phyloP scores from a whole-genome alignment of 257 asterid genomes.

The Salvia hispanica region DNA sequence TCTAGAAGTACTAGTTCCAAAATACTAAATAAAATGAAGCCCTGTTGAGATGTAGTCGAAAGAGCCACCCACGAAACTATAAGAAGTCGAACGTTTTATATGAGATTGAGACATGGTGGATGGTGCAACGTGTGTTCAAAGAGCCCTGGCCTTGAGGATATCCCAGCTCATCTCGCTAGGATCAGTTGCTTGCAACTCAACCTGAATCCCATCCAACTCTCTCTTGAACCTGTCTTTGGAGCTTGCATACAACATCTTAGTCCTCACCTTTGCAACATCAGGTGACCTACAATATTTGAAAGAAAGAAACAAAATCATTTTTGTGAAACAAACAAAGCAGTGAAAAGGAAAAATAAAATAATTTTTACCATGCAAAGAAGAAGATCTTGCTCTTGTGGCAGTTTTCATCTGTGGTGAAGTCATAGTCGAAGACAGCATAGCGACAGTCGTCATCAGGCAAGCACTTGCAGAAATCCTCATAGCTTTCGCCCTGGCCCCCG shows the following conservation, averaged over 20 bases:
- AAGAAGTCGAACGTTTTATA: not conserved
- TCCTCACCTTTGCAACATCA: slow-evolving; percentile 59
- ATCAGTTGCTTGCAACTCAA: slow-evolving; percentile 75
- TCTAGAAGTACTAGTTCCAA: slow-evolving; percentile 1
- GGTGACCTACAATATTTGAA: slow-evolving; percentile 51
- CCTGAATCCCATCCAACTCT: slow-evolving; percentile 70
- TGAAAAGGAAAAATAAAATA: not conserved
- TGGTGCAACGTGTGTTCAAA: slow-evolving; percentile 25
- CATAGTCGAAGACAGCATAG: slow-evolving; percentile 64
- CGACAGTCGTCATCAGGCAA: slow-evolving; percentile 65
- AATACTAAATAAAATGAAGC: slow-evolving; percentile 14
- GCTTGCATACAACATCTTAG: slow-evolving; percentile 79
- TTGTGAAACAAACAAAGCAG: too few species aligned
- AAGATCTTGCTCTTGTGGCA: slow-evolving; percentile 75
- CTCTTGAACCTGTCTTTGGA: slow-evolving; percentile 73
- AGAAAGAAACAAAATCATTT: too few species aligned
- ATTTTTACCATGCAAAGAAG: slow-evolving; percentile 53
- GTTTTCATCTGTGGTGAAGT: slow-evolving; percentile 68
- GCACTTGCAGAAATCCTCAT: slow-evolving; percentile 52
- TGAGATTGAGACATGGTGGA: not conserved
- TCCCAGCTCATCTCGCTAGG: slow-evolving; percentile 84
- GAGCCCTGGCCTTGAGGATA: slow-evolving; percentile 56
- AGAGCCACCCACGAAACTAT: slow-evolving; percentile 4
- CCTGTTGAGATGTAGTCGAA: slow-evolving; percentile 20
- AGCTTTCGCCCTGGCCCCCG: slow-evolving; percentile 48